Percentiles rank a stretch among this genome's conserved stretches.
phyloP scores from a whole-genome alignment of 257 asterid species.

The Anisodus tanguticus region DNA sequence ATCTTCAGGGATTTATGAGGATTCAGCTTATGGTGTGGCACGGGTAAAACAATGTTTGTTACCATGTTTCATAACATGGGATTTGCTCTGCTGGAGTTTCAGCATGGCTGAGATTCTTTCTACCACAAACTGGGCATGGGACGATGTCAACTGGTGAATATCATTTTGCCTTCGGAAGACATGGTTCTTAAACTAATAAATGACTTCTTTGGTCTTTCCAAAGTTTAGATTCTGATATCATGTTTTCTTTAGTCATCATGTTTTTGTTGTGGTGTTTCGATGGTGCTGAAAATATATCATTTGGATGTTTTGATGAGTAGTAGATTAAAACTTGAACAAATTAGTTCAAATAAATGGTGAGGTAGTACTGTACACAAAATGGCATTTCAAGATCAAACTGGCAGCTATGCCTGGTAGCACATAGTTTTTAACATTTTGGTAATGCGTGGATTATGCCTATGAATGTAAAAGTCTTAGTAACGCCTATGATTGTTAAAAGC shows the following conservation, averaged over 20 bases:
- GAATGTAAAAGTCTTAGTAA: too few relatives aligned
- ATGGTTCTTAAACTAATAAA: conserved; percentile 71
- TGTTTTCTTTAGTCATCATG: conserved; percentile 25
- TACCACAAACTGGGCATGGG: conserved; percentile 65
- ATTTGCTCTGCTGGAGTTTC: conserved; percentile 78
- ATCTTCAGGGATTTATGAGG: neutral
- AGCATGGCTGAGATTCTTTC: conserved; percentile 82
- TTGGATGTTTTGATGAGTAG: neutral
- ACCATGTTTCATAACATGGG: conserved; percentile 88
- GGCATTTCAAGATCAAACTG: too few relatives aligned
- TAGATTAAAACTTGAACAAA: too few relatives aligned
- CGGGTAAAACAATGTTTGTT: conserved; percentile 57
- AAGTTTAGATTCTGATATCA: conserved; percentile 50
- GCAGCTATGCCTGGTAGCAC: too few relatives aligned
- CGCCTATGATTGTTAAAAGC: too few relatives aligned
- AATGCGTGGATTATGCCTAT: too few relatives aligned
- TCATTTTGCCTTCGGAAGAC: conserved; percentile 53
- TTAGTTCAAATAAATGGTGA: too few relatives aligned
- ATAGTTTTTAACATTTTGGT: too few relatives aligned
- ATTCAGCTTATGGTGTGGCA: neutral
- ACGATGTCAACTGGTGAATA: conserved; percentile 53
- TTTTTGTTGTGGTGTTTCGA: neutral
- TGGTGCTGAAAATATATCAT: neutral
- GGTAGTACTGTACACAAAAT: too few relatives aligned
- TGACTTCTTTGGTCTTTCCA: conserved; percentile 83